These are phyloP conservation scores for Fistulinella prunicolor DNA, from an alignment of 768 basidiomycete species.

Conservation along the genomic window DNA sequence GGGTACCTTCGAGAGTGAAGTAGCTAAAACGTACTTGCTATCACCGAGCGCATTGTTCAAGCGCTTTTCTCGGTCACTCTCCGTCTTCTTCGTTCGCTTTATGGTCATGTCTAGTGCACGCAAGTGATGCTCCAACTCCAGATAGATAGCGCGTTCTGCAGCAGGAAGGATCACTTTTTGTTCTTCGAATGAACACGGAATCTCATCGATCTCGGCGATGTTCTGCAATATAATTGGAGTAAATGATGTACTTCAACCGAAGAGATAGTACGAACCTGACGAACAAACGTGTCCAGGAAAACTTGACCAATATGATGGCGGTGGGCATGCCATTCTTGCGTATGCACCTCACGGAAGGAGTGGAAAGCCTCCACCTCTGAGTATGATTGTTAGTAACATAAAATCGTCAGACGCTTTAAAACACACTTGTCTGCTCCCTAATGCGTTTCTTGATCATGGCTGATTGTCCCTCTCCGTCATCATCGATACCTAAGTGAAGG, in stretches of 20 bases:
- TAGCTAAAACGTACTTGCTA: conserved; percentile 55
- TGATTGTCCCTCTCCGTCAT: conserved; percentile 78
- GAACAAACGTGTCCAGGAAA: conserved; percentile 79
- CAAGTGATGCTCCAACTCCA: conserved; percentile 91
- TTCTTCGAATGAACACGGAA: conserved; percentile 67
- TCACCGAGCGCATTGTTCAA: conserved; percentile 84
- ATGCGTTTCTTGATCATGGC: conserved; percentile 75
- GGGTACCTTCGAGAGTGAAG: not conserved
- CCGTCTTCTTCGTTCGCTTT: conserved; percentile 60
- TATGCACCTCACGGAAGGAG: conserved; percentile 93
- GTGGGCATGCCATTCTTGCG: conserved; percentile 87
- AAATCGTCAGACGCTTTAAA: not conserved
- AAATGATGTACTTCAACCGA: conserved; percentile 3
- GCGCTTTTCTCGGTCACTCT: conserved; percentile 86
- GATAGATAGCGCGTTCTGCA: conserved; percentile 90
- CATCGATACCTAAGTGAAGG: conserved; percentile 89
- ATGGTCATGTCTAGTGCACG: conserved; percentile 85
- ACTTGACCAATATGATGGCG: conserved; percentile 78
- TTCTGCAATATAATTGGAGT: conserved; percentile 49
- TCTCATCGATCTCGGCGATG: conserved; percentile 95
- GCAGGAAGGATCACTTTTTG: conserved; percentile 76
- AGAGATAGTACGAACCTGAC: conserved; percentile 55
- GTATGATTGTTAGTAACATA: conserved; percentile 16
- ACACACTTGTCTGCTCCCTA: conserved; percentile 77
- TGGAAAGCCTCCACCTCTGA: conserved; percentile 90